These are phyloP conservation scores for Myxozyma melibiosi DNA, from an alignment of 805 yeast species.

Conservation along the genomic window DNA sequence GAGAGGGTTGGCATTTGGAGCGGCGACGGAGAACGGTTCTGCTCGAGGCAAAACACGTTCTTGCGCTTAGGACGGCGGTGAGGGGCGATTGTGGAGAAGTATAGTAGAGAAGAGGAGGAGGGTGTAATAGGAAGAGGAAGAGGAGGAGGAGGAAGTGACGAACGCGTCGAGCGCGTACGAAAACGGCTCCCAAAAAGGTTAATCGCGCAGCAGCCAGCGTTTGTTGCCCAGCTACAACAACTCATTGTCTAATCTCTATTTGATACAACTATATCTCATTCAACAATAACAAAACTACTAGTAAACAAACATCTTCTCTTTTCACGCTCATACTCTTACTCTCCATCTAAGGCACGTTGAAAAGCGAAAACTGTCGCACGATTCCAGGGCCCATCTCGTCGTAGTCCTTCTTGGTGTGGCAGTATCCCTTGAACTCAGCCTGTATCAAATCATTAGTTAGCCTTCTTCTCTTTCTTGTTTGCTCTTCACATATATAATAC, in stretches of 20 bases:
- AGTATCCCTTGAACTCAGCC: slow-evolving; percentile 89
- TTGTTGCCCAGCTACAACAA: not conserved
- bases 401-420: slow-evolving; percentile 95
- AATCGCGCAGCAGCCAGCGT: not conserved
- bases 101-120: not conserved
- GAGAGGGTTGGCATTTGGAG: too few species aligned
- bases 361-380: slow-evolving; percentile 93
- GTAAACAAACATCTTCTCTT: not conserved
- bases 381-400: slow-evolving; percentile 98
- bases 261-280: too few species aligned
- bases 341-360: slow-evolving; percentile 73
- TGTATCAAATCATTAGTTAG: slow-evolving; percentile 7
- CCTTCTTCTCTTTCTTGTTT: too few species aligned
- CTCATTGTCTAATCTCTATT: too few species aligned
- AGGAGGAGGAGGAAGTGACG: not conserved
- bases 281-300: too few species aligned
- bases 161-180: not conserved
- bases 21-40: too few species aligned
- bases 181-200: not conserved
- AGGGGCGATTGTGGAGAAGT: not conserved
- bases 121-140: not conserved
- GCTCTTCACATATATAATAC: slow-evolving; percentile 2
- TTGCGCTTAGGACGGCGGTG: not conserved
- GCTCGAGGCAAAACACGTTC: not conserved
- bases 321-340: not conserved